Base-by-base conservation (phyloP, 331 rosid species). In the Cydonia oblonga region DNA sequence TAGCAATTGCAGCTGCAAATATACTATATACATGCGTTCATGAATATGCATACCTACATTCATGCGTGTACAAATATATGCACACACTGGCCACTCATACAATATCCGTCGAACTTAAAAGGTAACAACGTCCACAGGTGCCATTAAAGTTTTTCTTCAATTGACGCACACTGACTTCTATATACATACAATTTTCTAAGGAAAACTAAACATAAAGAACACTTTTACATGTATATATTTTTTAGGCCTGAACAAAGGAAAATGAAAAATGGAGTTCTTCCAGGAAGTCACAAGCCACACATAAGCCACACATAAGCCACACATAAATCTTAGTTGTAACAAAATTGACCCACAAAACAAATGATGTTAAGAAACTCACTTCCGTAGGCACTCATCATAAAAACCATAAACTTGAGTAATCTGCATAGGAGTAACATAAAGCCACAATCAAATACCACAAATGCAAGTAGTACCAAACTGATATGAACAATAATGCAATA, bases 321-420 rank as follows among this genome's bases (percentile, higher is more conserved):
- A n/a, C n/a, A n/a, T n/a, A 26, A 26, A 60, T 49, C 24, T 30
- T 22, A 18, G 44, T 38, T 64, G 23, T 28, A 51, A 28, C 2
- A 16, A 67, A 56, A 67, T 20, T 51, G 58, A 73, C 44, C 49
- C 23, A 38, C 5, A 5, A 33, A 57, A 60, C 4, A 35, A 66
- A 29, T 53, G 54, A 78, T 38, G 61, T 63, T 29, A 56, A 66
- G 74, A 82, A 63, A 85, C 98, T 82, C 83, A 93, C 98, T 93
- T 93, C 77, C 98, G 86, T 68, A 93, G 82, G 88, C 96, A 89
- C 84, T 93, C 98, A 18, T 93, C 98, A 68, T 91, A 93, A 84
- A 93, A 93, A 70, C 98, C 98, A 83, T 93, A 93, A 80, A 93
- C 98, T 86, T 93, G 98, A 80, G 96, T 93, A 75, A 93, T 93